These are phyloP conservation scores for Capsicum rhomboideum DNA, from an alignment of 257 asterid genomes.

Conservation along the genomic window DNA sequence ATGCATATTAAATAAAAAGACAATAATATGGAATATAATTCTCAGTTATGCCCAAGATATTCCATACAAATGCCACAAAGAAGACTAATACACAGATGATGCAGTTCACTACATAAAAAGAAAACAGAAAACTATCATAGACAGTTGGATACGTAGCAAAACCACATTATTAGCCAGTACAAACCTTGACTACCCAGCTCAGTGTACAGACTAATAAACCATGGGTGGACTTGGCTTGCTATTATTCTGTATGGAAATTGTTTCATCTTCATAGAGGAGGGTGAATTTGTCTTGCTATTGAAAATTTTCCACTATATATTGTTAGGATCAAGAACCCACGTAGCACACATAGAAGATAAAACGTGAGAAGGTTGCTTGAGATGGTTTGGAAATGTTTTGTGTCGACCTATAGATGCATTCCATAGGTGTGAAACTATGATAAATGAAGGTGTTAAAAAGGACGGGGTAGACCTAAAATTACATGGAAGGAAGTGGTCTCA, in stretches of 20 bases:
- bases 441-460: no score
- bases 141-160: background rate
- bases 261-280: background rate
- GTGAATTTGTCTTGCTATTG: background rate
- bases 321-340: no score
- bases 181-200: background rate
- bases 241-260: background rate
- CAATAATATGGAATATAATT: background rate
- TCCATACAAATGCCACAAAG: background rate
- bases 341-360: no score
- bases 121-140: background rate
- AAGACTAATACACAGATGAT: background rate
- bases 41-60: background rate
- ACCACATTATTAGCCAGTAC: background rate
- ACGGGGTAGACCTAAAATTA: no score
- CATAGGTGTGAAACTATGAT: no score
- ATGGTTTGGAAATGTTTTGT: no score
- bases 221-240: background rate
- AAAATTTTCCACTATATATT: background rate
- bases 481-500: no score
- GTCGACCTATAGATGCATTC: no score
- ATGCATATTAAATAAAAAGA: background rate
- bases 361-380: no score
- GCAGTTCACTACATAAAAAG: background rate
- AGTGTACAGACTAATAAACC: background rate